Evolutionary conservation across 148 eudicot species (phyloP), one percentile per base, ranked within the genome.

Genomic region (Cornus kousa): DNA sequence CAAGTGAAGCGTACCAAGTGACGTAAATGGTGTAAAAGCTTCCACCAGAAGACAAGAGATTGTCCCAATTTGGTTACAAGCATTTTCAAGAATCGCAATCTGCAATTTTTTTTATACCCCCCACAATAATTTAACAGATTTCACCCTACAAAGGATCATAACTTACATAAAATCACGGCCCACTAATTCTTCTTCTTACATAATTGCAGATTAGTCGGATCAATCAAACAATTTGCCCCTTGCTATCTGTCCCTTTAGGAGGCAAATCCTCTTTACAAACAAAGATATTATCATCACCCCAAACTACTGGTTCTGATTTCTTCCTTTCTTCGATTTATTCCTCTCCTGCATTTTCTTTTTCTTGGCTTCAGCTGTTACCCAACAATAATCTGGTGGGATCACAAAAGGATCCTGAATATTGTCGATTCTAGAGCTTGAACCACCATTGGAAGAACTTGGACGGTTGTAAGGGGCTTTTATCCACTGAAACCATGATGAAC

Each of bases 401-500:
- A 87, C 88, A 81, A 94, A 94, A 0, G 95, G 98, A 68, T 94
- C 97, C 73, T 83, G 91, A 76, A 74, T 79, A 75, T 60, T 88
- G 12, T 89, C 90, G 22, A 84, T 81, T 80, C 80, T 82, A 79
- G 77, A 83, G 84, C 85, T 79, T 12, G 82, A 85, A 74, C 88
- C 80, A 78, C 83, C 86, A 22, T 77, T 82, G 3, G 92, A 85
- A 20, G 88, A 83, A 75, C 80, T 78, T 2, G 89, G 39, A 19
- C 90, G 83, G 50, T 83, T 83, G 71, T 86, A 72, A 46, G 90
- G 84, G 68, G 86, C 67, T 81, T 91, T 93, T 70, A 88, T 88
- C 97, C 97, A 93, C 75, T 87, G 88, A 73, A 89, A 86, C 94
- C 97, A 93, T 20, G 91, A 89, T 68, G 97, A 88, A 46, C 83